Conservation (phyloP, 352 stramenopile species). For the Phytopythium aichiense region DNA sequence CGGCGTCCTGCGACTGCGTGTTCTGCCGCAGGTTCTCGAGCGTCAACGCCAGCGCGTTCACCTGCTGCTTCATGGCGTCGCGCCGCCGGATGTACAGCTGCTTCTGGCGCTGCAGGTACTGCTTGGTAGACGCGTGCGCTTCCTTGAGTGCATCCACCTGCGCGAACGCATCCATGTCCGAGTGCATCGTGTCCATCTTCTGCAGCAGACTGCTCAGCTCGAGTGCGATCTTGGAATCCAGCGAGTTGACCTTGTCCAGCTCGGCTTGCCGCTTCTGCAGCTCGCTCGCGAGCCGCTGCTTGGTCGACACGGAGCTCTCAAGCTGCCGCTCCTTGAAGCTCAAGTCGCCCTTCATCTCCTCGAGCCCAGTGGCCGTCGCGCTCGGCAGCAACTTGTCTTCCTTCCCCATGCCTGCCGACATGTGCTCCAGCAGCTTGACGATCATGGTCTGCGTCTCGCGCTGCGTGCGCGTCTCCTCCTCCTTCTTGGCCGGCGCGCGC, state of each 20-base stretch:
- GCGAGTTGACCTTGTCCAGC: slow-evolving; percentile 89
- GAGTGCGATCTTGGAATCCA: slow-evolving; percentile 85
- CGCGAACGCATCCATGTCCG: slow-evolving; percentile 86
- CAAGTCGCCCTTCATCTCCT: slow-evolving; percentile 88
- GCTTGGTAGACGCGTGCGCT: slow-evolving; percentile 74
- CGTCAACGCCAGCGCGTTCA: slow-evolving; percentile 50
- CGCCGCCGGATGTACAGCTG: slow-evolving; percentile 83
- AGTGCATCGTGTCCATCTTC: slow-evolving; percentile 86
- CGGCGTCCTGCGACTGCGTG: slow-evolving; percentile 67
- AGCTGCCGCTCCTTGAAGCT: slow-evolving; percentile 92
- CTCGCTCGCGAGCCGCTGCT: slow-evolving; percentile 82
- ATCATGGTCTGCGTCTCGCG: slow-evolving; percentile 71
- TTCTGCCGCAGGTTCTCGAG: slow-evolving; percentile 80
- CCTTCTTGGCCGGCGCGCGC: slow-evolving; percentile 69
- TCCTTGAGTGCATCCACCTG: slow-evolving; percentile 86
- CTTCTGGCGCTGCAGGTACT: slow-evolving; percentile 62
- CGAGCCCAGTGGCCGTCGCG: slow-evolving; percentile 52
- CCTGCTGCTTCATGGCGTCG: slow-evolving; percentile 85
- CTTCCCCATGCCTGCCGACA: slow-evolving; percentile 60
- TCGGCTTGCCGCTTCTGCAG: slow-evolving; percentile 85
- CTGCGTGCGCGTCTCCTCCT: slow-evolving; percentile 52
- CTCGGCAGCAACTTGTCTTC: slow-evolving; percentile 75
- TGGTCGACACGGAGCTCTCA: slow-evolving; percentile 87
- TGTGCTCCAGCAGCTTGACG: slow-evolving; percentile 89
- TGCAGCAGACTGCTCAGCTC: slow-evolving; percentile 78